These are phyloP conservation scores for Monosporascus ibericus DNA, from an alignment of 2,329 filamentous ascomycete genomes.

Conservation along the genomic window DNA sequence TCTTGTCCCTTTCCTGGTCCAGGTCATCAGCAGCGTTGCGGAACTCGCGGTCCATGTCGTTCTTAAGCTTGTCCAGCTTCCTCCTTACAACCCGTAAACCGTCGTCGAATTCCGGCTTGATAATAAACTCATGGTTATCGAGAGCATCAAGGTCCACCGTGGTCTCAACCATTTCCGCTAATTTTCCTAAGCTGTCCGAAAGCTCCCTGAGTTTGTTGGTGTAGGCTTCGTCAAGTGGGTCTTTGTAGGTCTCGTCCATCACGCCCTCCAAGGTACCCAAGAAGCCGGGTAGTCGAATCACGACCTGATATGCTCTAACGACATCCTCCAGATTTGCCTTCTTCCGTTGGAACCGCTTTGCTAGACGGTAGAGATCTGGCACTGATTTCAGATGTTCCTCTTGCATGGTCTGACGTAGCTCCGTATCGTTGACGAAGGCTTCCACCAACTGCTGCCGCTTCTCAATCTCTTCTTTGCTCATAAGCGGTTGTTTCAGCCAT, in stretches of 20 bases:
- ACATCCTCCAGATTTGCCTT: slow-evolving; percentile 93
- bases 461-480: slow-evolving; percentile 85
- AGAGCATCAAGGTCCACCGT: slow-evolving; percentile 93
- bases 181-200: slow-evolving; percentile 71
- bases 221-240: slow-evolving; percentile 80
- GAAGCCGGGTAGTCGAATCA: slow-evolving; percentile 86
- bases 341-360: slow-evolving; percentile 90
- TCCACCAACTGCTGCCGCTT: slow-evolving; percentile 90
- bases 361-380: slow-evolving; percentile 86
- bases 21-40: slow-evolving; percentile 71
- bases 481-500: slow-evolving; percentile 96
- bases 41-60: slow-evolving; percentile 81
- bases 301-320: slow-evolving; percentile 88
- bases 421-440: slow-evolving; percentile 88
- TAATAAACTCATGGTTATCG: slow-evolving; percentile 96
- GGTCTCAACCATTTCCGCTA: slow-evolving; percentile 98
- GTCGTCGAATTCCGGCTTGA: slow-evolving; percentile 97
- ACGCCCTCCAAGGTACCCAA: slow-evolving; percentile 83
- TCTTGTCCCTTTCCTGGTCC: slow-evolving; percentile 92
- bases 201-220: slow-evolving; percentile 74
- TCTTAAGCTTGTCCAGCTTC: slow-evolving; percentile 78
- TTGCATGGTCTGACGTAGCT: slow-evolving; percentile 91
- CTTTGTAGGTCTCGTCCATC: slow-evolving; percentile 91
- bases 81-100: slow-evolving; percentile 79
- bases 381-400: slow-evolving; percentile 91